Evolutionary conservation across 2,329 filamentous ascomycete species (phyloP), one percentile per base, ranked within the genome.

Genomic region (Emmonsiellopsis sp.): DNA sequence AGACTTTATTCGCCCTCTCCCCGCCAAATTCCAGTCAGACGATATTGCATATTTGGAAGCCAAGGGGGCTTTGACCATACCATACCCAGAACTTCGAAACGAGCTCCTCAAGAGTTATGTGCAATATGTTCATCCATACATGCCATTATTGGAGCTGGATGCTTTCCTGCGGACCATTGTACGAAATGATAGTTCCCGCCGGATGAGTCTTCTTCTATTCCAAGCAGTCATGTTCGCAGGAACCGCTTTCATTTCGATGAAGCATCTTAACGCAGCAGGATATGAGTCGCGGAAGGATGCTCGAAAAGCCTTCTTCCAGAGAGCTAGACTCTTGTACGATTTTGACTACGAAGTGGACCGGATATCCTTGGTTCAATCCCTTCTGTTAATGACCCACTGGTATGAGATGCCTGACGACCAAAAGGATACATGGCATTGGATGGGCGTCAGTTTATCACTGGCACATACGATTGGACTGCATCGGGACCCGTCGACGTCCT

Each of bases 361-460:
- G 50, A 85, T 96, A 54, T 83, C 89, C 17, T 79, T 96, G 27
- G 89, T 96, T 13, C 92, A 96, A 70, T 86, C 88, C 4, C 77
- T 96, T 21, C 77, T 96, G 27, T 78, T 96, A 55, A 91, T 96
- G 87, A 95, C 91, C 3, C 95, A 95, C 68, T 97, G 92, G 87
- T 96, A 96, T 68, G 91, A 96, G 71, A 95, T 89, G 10, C 91
- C 91, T 0, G 90, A 96, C 70, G 92, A 96, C 67, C 89, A 95
- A 66, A 96, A 96, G 70, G 92, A 96, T 68, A 96, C 91, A 45
- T 96, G 92, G 88, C 91, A 96, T 67, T 96, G 91, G 92, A 95
- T 96, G 88, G 92, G 92, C 14, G 88, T 96, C 39, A 92, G 91
- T 42, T 88, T 95, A 55, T 95, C 91, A 10, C 76, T 96, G 46